Base-by-base conservation (phyloP, 768 basidiomycete genomes). In the Boletus tomentosulus region DNA sequence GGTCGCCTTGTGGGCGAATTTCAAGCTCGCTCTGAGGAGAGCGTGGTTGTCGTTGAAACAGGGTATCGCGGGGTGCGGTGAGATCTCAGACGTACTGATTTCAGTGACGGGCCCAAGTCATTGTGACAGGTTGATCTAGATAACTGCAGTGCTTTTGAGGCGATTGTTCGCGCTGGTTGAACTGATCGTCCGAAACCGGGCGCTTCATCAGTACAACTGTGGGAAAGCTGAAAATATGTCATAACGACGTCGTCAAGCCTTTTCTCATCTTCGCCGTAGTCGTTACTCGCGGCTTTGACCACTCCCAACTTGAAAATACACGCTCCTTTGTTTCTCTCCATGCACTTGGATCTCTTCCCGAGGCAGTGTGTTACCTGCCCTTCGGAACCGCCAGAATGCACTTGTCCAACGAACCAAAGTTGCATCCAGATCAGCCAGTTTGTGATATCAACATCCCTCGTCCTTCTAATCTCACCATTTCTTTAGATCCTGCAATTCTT, bases 381-480 rank as follows among this genome's bases (percentile, higher is more conserved):
- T 15, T 60, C 73, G 19, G 75, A 78, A 41, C 71, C 75, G 0
- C 74, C 69, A 1, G 54, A 73, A 33, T 89, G 87, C 71, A 74
- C 73, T 53, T 90, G 87, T 60, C 60, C 69, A 37, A 56, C 78
- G 9, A 72, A 75, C 65, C 71, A 89, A 70, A 72, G 73, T 16
- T 91, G 89, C 66, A 63, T 84, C 54, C 75, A 77, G 56, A 84
- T 82, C 54, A 78, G 75, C 65, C 79, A 80, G 89, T 86, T 37
- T 31, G 77, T 73, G 3, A 16, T 30, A 28, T 42, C 39, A 34
- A 13, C 27, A 25, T 27, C n/a, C 22, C 46, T 42, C n/a, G 19
- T 53, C 24, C 25, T 41, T 37, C 46, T 46, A 35, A 48, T 52
- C 56, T 56, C 10, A 56, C 41, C 41, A 16, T 46, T 34, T 4